Percentiles rank a stretch among this genome's conserved stretches.
Conservation (phyloP, 208 protist genomes). For the Leishmania braziliensis region DNA sequence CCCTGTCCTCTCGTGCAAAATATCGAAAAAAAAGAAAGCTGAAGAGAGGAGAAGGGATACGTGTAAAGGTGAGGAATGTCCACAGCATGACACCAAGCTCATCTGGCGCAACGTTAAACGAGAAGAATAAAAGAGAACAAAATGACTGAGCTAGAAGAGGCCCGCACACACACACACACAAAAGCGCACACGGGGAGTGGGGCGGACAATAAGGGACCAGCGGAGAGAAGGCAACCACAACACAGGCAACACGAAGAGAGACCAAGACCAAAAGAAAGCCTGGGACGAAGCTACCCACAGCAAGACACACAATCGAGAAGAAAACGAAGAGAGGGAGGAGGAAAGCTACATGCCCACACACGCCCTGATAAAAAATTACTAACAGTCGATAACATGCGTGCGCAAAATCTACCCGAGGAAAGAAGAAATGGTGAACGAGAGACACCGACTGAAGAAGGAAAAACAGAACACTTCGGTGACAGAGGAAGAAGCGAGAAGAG, state of each 20-base stretch:
- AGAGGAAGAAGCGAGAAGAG: constrained; percentile 1
- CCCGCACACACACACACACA: neutral
- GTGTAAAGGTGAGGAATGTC: neutral
- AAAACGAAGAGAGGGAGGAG: neutral
- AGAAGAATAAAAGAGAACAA: neutral
- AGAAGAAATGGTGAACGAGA: neutral
- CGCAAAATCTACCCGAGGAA: neutral
- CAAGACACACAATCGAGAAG: neutral
- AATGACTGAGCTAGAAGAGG: neutral
- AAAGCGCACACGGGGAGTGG: neutral
- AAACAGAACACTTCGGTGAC: neutral
- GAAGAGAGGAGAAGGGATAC: neutral
- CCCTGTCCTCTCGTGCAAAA: neutral
- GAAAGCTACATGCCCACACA: neutral
- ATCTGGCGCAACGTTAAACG: neutral
- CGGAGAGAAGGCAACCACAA: neutral
- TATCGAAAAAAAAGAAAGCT: neutral
- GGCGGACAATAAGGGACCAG: neutral
- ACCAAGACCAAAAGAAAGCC: neutral
- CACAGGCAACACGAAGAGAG: neutral
- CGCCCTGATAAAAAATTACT: neutral
- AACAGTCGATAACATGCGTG: neutral
- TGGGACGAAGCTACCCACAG: neutral
- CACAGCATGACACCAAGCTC: neutral
- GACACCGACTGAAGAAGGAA: constrained; percentile 2